These are phyloP conservation scores for Aquilaria malaccensis DNA, from an alignment of 345 rosid genomes.

Conservation along the genomic window DNA sequence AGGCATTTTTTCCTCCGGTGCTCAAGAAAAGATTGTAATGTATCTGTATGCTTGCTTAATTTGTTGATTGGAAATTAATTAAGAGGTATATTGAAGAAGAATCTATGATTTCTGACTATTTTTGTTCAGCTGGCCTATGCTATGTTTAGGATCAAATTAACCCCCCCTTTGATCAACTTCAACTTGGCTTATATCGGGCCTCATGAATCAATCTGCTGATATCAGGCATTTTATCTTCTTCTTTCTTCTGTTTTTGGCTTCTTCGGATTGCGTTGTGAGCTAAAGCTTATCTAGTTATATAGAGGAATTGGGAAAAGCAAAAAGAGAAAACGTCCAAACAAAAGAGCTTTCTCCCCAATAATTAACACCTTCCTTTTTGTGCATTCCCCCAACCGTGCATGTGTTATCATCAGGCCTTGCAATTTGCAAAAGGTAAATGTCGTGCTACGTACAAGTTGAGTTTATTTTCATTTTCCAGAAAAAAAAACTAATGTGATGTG, in stretches of 20 bases:
- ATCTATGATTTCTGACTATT: too few species aligned
- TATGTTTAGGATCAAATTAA: too few species aligned
- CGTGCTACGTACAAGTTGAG: neutral
- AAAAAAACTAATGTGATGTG: too few species aligned
- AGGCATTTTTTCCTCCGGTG: neutral
- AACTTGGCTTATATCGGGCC: too few species aligned
- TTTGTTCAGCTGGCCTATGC: too few species aligned
- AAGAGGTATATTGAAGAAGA: too few species aligned
- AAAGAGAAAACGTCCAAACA: slow-evolving; percentile 3
- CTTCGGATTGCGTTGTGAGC: neutral
- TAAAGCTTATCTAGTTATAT: slow-evolving; percentile 9
- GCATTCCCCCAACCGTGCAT: slow-evolving; percentile 4
- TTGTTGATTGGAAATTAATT: too few species aligned
- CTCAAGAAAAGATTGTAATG: too few species aligned
- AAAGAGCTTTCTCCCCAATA: neutral
- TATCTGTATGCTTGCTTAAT: too few species aligned
- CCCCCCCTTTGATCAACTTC: too few species aligned
- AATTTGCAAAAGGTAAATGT: slow-evolving; percentile 1
- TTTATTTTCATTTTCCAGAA: slow-evolving; percentile 1
- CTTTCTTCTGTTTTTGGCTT: slow-evolving; percentile 2
- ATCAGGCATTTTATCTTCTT: neutral
- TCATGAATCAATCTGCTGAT: neutral
- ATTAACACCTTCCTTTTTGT: slow-evolving; percentile 7
- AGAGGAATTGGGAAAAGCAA: neutral
- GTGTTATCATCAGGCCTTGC: slow-evolving; percentile 5